Conservation (phyloP, 2,329 filamentous ascomycete species). For the Nigrograna mackinnonii region DNA sequence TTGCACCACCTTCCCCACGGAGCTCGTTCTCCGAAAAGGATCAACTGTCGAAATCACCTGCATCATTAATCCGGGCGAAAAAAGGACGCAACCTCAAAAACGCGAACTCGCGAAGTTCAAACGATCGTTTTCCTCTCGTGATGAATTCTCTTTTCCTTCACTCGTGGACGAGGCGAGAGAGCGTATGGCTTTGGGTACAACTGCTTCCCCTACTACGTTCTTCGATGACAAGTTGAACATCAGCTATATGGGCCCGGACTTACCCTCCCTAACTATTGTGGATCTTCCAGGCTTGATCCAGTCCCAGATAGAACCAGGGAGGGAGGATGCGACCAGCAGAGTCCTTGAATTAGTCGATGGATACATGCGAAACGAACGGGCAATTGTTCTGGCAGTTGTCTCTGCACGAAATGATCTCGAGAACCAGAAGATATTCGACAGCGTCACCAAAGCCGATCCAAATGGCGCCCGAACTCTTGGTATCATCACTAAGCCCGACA, state of each 20-base stretch:
- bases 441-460: conserved; percentile 31
- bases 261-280: conserved; percentile 55
- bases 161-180: conserved; percentile 58
- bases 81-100: conserved; percentile 13
- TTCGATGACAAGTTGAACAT: conserved; percentile 32
- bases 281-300: conserved; percentile 62
- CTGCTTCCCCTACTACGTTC: conserved; percentile 8
- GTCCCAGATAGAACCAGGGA: conserved; percentile 52
- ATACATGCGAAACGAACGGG: conserved; percentile 47
- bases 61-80: conserved; percentile 40
- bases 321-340: conserved; percentile 46
- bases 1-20: conserved; percentile 66
- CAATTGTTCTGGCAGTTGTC: conserved; percentile 53
- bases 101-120: conserved; percentile 20
- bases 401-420: conserved; percentile 45
- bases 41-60: conserved; percentile 44
- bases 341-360: conserved; percentile 50
- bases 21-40: conserved; percentile 57
- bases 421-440: conserved; percentile 42
- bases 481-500: conserved; percentile 51
- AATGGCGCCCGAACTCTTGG: conserved; percentile 43
- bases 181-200: conserved; percentile 42
- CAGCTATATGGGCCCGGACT: conserved; percentile 31
- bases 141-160: conserved; percentile 38
- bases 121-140: conserved; percentile 15